phyloP scores from a whole-genome alignment of 169 alveolate genomes.

The Besnoitia besnoiti region DNA sequence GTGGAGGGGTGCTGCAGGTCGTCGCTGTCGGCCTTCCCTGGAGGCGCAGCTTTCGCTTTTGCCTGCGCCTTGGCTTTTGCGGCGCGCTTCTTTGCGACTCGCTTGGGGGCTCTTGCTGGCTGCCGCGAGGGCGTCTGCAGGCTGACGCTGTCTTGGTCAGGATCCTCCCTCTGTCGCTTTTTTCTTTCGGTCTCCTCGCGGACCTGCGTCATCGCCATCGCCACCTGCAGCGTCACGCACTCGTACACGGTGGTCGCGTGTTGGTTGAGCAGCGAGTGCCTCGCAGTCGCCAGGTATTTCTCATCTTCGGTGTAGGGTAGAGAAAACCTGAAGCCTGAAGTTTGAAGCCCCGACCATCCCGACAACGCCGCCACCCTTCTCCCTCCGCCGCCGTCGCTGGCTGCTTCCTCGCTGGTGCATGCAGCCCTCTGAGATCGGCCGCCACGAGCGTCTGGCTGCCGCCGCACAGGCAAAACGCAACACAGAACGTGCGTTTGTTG shows the following conservation, averaged over 20 bases:
- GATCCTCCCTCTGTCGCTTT: background rate
- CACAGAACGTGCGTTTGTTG: background rate
- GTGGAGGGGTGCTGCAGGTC: constrained; percentile 27
- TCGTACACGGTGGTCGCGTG: constrained; percentile 34
- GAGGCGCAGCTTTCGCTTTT: constrained; percentile 43
- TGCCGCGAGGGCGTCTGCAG: background rate
- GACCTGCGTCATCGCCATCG: constrained; percentile 13
- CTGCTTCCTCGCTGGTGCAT: background rate
- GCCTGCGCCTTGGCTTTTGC: background rate
- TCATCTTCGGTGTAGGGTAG: background rate
- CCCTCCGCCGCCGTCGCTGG: background rate
- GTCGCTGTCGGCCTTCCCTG: constrained; percentile 5
- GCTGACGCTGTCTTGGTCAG: background rate
- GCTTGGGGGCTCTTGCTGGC: background rate
- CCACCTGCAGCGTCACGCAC: constrained; percentile 40
- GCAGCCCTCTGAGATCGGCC: background rate
- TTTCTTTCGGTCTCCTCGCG: background rate
- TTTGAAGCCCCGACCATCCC: background rate
- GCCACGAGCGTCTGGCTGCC: background rate
- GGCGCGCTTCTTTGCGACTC: background rate
- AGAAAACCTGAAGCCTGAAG: constrained; percentile 22
- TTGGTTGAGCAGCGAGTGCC: constrained; percentile 30
- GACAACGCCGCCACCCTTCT: background rate
- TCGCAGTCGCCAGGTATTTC: background rate
- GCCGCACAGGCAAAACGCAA: background rate